These are phyloP conservation scores for Ophiostoma perfectum DNA, from an alignment of 2,329 filamentous ascomycete genomes.

Conservation along the genomic window DNA sequence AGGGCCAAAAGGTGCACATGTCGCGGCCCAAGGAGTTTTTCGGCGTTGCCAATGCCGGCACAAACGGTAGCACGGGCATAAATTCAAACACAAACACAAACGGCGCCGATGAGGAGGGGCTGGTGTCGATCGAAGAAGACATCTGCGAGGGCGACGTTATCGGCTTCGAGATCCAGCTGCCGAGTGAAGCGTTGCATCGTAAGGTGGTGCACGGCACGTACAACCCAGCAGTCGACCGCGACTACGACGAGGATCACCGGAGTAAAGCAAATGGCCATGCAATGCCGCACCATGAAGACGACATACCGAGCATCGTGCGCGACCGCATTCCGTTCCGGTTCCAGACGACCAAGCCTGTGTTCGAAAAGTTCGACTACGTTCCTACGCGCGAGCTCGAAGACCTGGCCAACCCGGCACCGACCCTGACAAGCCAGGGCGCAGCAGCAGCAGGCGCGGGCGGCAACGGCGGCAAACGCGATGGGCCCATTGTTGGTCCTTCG, in stretches of 20 bases:
- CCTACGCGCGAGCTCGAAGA: constrained; percentile 84
- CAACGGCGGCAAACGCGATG: constrained; percentile 25
- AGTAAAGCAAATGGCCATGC: neutral
- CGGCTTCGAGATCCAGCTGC: constrained; percentile 85
- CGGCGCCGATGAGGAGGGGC: neutral
- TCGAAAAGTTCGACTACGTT: constrained; percentile 87
- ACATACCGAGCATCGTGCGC: constrained; percentile 75
- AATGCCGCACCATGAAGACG: constrained; percentile 31
- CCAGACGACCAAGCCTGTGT: constrained; percentile 80
- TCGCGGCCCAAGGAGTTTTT: constrained; percentile 82
- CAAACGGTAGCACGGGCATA: neutral
- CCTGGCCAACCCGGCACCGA: constrained; percentile 63
- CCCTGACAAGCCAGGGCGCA: constrained; percentile 32
- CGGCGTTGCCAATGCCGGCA: neutral
- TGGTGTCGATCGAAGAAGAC: constrained; percentile 52
- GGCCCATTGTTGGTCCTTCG: constrained; percentile 32
- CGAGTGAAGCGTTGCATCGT: constrained; percentile 75
- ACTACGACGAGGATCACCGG: constrained; percentile 33
- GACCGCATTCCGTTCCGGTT: constrained; percentile 93
- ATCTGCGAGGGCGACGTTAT: constrained; percentile 89
- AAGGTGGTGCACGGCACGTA: constrained; percentile 84
- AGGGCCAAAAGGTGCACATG: constrained; percentile 87
- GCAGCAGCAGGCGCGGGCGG: constrained; percentile 24
- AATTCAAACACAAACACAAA: neutral
- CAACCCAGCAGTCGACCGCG: constrained; percentile 73